Base-by-base conservation (phyloP, 768 basidiomycete species). In the Tylopilus rubrobrunneus region DNA sequence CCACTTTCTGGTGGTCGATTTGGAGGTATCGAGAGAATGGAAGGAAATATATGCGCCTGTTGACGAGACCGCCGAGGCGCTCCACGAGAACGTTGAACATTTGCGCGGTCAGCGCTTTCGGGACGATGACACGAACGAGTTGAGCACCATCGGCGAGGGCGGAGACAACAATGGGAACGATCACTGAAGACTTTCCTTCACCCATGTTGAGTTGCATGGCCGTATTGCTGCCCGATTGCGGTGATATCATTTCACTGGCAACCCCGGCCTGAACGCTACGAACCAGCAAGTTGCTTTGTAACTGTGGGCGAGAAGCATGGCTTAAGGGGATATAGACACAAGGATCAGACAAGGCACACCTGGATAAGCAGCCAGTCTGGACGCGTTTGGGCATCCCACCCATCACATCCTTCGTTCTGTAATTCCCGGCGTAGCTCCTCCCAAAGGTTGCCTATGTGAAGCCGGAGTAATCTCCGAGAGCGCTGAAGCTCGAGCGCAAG, bases 121-220 rank as follows among this genome's bases (percentile, higher is more conserved):
- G 68, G 25, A 78, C 74, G 4, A 83, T 65, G 33, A 83, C 73
- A n/a, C 82, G 74, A 33, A 74, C 74, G 5, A 82, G 67, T 31
- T 65, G 72, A 4, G 67, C 11, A 1, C 76, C 73, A 59, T 81
- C 66, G 0, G 81, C 75, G 17, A 82, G 67, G 5, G 62, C 59
- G 4, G 71, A 58, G 0, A 71, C 65, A 1, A 73, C 66, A 28
- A 80, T 65, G 1, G 82, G 81, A 2, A 82, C 71, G 19, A 82
- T 73, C 1, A 73, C 74, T 0, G 73, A 74, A 5, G 74, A 72
- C 55, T 82, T 37, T 17, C 81, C 81, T 50, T 82, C 81, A 4
- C 81, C 81, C 81, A 82, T 83, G 48, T 82, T 80, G 21, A 82
- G 73, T 44, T 82, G 81, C 27, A 77, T 65, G 8, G 71, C 61